Percentiles rank a stretch among this genome's conserved stretches.
phyloP scores from a whole-genome alignment of 2,329 filamentous ascomycete genomes.

The Monilinia vaccinii-corymbosi region DNA sequence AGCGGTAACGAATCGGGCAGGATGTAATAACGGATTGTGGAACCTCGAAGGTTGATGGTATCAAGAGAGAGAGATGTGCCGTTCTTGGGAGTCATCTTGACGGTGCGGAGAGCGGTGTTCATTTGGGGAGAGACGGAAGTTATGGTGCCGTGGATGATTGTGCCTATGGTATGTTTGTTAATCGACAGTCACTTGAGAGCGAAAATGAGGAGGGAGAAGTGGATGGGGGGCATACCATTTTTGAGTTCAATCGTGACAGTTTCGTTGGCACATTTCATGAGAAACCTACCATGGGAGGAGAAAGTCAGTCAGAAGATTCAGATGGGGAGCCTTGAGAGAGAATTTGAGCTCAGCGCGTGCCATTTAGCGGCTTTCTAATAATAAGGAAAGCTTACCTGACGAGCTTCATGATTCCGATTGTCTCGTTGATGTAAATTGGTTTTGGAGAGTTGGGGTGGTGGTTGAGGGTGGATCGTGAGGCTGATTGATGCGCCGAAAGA shows the following conservation, averaged over 20 bases:
- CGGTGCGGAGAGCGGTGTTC: constrained; percentile 92
- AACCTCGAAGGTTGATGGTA: constrained; percentile 93
- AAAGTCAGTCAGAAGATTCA: constrained; percentile 30
- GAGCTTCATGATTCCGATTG: constrained; percentile 75
- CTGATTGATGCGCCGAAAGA: constrained; percentile 2
- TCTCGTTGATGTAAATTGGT: not conserved
- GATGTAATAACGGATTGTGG: constrained; percentile 93
- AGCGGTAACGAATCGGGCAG: constrained; percentile 91
- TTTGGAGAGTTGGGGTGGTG: not conserved
- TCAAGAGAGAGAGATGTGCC: constrained; percentile 84
- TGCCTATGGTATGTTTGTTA: constrained; percentile 48
- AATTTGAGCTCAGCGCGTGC: constrained; percentile 38
- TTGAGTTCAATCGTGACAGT: constrained; percentile 98
- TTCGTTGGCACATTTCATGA: constrained; percentile 99
- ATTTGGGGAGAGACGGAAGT: constrained; percentile 95
- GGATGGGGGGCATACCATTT: constrained; percentile 57
- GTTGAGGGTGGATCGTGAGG: not conserved
- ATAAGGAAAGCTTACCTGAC: constrained; percentile 61
- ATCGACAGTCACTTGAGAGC: not conserved
- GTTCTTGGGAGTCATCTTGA: constrained; percentile 90
- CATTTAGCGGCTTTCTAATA: constrained; percentile 20
- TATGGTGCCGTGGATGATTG: constrained; percentile 94
- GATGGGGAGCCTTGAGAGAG: constrained; percentile 32
- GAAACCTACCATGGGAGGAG: constrained; percentile 54
- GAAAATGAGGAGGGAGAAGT: not conserved